Evolutionary conservation across 345 rosid genomes (phyloP).

Genomic region (Kernera saxatilis): DNA sequence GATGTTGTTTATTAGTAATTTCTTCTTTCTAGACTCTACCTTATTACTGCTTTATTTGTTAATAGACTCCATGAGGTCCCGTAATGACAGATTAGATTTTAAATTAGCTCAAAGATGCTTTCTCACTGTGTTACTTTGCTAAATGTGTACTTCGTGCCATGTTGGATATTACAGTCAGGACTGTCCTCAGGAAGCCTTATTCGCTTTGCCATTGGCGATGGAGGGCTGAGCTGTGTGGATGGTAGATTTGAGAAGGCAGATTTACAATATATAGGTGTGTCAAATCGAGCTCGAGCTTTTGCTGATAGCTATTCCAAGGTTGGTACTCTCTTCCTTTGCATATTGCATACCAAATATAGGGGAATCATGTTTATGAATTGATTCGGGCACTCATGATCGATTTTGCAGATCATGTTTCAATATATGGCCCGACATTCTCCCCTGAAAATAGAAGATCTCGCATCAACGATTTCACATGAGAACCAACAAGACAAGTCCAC

Average conservation of each 20-base stretch:
- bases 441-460: slow-evolving; percentile 67
- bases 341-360: neutral
- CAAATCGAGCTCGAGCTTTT: slow-evolving; percentile 72
- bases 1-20: neutral
- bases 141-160: neutral
- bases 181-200: slow-evolving; percentile 56
- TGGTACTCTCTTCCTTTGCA: slow-evolving; percentile 9
- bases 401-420: slow-evolving; percentile 77
- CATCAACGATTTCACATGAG: slow-evolving; percentile 41
- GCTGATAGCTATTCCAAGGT: slow-evolving; percentile 99
- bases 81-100: neutral
- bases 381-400: neutral
- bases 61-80: neutral
- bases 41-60: neutral
- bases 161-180: slow-evolving; percentile 46
- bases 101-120: neutral
- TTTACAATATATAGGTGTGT: slow-evolving; percentile 57
- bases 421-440: slow-evolving; percentile 71
- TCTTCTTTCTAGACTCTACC: neutral
- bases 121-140: neutral
- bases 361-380: neutral
- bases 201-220: slow-evolving; percentile 67
- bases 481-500: slow-evolving; percentile 41
- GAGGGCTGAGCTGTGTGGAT: slow-evolving; percentile 68
- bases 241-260: slow-evolving; percentile 84